Conservation (phyloP, 306 rosid species). For the Pyrus communis region DNA sequence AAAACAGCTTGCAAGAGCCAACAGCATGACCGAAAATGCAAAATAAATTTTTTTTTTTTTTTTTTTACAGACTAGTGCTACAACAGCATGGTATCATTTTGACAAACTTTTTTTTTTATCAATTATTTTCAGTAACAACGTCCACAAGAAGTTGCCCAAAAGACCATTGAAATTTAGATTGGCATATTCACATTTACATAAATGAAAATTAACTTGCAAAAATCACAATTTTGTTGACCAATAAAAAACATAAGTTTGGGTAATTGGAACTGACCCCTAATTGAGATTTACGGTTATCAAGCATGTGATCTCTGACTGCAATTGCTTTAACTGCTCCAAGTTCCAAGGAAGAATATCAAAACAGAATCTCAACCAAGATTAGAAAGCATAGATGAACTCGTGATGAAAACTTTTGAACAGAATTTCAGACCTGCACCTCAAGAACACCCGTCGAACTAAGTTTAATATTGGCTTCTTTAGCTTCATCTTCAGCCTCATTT, state of each 20-base stretch:
- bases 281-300: constrained; percentile 53
- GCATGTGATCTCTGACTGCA: constrained; percentile 43
- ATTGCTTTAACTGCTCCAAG: constrained; percentile 58
- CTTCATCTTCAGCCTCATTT: constrained; percentile 45
- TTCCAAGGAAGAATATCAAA: constrained; percentile 20
- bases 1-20: not conserved
- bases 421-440: constrained; percentile 55
- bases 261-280: constrained; percentile 53
- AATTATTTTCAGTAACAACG: not conserved
- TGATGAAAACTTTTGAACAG: not conserved
- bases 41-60: not conserved
- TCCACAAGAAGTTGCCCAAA: not conserved
- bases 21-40: not conserved
- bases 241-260: constrained; percentile 14
- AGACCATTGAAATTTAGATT: not conserved
- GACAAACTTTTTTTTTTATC: not conserved
- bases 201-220: not conserved
- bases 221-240: not conserved
- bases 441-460: constrained; percentile 45
- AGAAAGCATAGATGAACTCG: constrained; percentile 2
- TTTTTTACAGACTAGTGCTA: not conserved
- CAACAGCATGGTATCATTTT: not conserved
- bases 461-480: constrained; percentile 42
- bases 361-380: constrained; percentile 1
- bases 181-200: not conserved